Evolutionary conservation across 331 rosid genomes (phyloP), one percentile per base, ranked within the genome.

Genomic region (Quercus phellos): DNA sequence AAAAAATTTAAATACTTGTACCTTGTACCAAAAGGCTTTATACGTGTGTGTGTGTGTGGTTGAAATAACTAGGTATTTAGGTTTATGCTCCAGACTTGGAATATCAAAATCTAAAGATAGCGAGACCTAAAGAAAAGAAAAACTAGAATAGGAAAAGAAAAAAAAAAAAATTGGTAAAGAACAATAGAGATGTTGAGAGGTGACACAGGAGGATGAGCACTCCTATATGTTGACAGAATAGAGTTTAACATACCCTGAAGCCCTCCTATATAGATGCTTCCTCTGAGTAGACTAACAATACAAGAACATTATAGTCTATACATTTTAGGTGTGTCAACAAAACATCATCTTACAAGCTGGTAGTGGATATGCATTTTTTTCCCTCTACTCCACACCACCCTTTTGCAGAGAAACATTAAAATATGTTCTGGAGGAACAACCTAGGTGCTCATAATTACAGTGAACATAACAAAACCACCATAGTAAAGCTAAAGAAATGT

Each of bases 401-500:
- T 11, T 59, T 59, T 26, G 26, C 18, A 22, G 3, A 59, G 66
- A 10, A 59, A 24, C 24, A 59, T 4, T 26, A 59, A 27, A 58
- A 59, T 59, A 59, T 9, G 18, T 24, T 4, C 6, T 24, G 24
- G 66, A 59, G 66, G 2, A 12, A 59, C 18, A 59, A 59, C 66
- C 66, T 24, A 59, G 17, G 32, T 22, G 42, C 46, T 63, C 70
- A 30, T 30, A 63, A 30, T 30, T 7, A 71, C 13, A 38, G 35
- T 51, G 16, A 53, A 13, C 11, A 59, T 69, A 53, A 61, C 29
- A 70, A 72, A 75, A 74, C 74, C 79, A 77, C 17, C 9, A 51
- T 7, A 80, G 54, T 35, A 68, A 60, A 64, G 55, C 63, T 43
- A 29, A 72, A 69, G 53, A n/a, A 66, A 70, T 53, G 69, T 17